Evolutionary conservation across 2,329 filamentous ascomycete species (phyloP), one percentile per base, ranked within the genome.

Genomic region (Penicillium carneum): DNA sequence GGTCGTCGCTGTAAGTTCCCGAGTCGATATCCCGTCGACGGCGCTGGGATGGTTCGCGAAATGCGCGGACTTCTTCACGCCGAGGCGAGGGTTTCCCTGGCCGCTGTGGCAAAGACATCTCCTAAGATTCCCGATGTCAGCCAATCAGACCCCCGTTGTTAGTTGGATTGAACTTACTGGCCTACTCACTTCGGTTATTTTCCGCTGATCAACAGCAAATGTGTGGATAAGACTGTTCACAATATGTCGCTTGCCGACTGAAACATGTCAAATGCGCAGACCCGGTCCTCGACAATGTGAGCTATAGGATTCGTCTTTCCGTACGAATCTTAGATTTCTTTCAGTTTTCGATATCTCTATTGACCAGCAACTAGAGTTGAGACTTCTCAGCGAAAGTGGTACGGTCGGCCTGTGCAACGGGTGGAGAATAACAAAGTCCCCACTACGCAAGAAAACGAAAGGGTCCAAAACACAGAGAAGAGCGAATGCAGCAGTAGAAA

Each of bases 11-110:
- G 63, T 82, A 80, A 18, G 76, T 75, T 57, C 86, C 88, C 39
- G 88, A 82, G 75, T 96, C 92, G 71, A 91, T 81, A 74, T 96
- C 91, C 59, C 84, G 84, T 49, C 87, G 86, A 61, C 89, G 87
- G 71, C 90, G 87, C 56, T 88, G 86, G 29, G 87, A 84, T 45
- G 90, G 89, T 66, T 88, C 87, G 69, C 89, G 85, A 77, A 91
- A 92, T 60, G 86, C 81, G 71, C 85, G 83, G 63, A 72, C 71
- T 58, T 87, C 84, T 68, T 89, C 86, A 70, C 84, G 85, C 57
- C 83, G 83, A 64, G 87, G 84, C 68, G 84, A 84, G 59, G 82
- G 84, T 68, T 84, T 84, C 72, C 87, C 87, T 60, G 90, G 90
- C 76, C 89, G 84, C 69, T 81, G 83, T 61, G 84, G 84, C 66